A percentile compares a stretch with the other conserved stretches of the same genome.
Conservation (phyloP, 2,329 filamentous ascomycete species). For the Neocucurbitaria cava region DNA sequence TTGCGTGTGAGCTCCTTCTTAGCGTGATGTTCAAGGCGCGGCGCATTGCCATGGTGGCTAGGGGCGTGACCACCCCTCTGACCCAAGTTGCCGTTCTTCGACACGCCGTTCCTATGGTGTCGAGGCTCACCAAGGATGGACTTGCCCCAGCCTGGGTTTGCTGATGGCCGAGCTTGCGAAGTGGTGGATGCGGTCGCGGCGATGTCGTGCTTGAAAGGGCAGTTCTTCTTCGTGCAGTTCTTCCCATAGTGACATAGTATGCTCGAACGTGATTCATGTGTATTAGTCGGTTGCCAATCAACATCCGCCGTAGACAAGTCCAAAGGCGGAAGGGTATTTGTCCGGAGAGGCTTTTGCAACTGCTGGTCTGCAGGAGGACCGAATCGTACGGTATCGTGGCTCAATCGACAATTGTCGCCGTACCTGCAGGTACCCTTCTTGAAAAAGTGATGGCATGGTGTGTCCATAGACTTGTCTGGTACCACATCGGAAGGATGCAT, state of each 20-base stretch:
- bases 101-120: neutral
- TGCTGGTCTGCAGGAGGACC: neutral
- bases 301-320: neutral
- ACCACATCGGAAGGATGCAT: neutral
- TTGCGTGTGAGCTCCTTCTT: too few relatives aligned
- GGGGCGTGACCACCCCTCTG: neutral
- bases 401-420: neutral
- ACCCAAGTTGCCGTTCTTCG: neutral
- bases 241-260: neutral
- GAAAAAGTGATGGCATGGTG: neutral
- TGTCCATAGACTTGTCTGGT: neutral
- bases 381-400: neutral
- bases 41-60: neutral
- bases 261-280: neutral
- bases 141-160: neutral
- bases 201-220: neutral
- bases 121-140: neutral
- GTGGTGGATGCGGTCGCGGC: neutral
- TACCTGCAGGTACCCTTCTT: neutral
- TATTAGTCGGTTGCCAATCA: neutral
- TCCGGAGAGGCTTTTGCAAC: neutral
- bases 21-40: neutral
- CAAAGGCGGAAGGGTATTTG: neutral
- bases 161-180: neutral
- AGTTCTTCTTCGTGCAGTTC: neutral